These are phyloP conservation scores for Neurospora africana DNA, from an alignment of 495 filamentous ascomycete genomes.

Conservation along the genomic window DNA sequence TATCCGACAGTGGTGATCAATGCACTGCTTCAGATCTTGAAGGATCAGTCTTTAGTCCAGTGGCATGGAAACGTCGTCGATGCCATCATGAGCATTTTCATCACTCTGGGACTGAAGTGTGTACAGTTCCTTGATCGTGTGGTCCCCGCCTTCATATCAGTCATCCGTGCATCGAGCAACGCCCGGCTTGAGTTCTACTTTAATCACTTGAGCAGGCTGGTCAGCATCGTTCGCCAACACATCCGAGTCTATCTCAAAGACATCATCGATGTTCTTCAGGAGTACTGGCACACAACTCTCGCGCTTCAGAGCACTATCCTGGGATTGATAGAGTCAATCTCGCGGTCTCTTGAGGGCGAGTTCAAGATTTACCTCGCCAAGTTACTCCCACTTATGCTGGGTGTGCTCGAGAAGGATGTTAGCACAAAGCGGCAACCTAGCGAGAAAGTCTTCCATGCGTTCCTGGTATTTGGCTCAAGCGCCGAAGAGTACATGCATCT, in stretches of 20 bases:
- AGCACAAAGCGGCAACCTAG: slow-evolving; percentile 62
- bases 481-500: slow-evolving; percentile 98
- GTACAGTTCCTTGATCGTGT: slow-evolving; percentile 88
- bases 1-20: slow-evolving; percentile 97
- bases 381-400: slow-evolving; percentile 84
- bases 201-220: slow-evolving; percentile 84
- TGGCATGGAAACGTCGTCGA: slow-evolving; percentile 95
- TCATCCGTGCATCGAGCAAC: slow-evolving; percentile 65
- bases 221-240: slow-evolving; percentile 91
- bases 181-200: slow-evolving; percentile 86
- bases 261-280: slow-evolving; percentile 71
- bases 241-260: slow-evolving; percentile 79
- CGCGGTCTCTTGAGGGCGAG: slow-evolving; percentile 88
- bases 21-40: slow-evolving; percentile 79
- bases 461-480: slow-evolving; percentile 92
- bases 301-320: slow-evolving; percentile 84
- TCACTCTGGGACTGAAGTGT: slow-evolving; percentile 87
- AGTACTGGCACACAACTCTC: slow-evolving; percentile 70
- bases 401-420: slow-evolving; percentile 79
- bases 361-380: slow-evolving; percentile 90
- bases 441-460: slow-evolving; percentile 85
- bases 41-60: slow-evolving; percentile 74
- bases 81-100: slow-evolving; percentile 97
- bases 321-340: slow-evolving; percentile 81
- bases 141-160: slow-evolving; percentile 80